A percentile compares a stretch with the other conserved stretches of the same genome.
Evolutionary conservation across 2,329 filamentous ascomycete species (phyloP).

Genomic region (Zasmidium citrigriseum): DNA sequence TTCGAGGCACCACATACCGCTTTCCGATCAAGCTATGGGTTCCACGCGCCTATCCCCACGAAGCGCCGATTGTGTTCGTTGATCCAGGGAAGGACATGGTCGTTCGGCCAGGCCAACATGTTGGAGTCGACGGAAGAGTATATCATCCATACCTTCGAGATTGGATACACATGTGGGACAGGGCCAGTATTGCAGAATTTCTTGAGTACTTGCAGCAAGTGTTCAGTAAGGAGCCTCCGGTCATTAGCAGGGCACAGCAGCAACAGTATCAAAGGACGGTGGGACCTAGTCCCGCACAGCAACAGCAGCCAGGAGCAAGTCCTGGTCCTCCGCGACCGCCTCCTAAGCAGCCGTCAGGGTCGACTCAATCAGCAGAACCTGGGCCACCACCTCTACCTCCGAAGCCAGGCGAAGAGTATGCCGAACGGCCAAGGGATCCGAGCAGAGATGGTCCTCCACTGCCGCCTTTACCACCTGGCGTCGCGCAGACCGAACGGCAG

Average conservation of each 20-base stretch:
- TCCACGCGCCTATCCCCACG: constrained; percentile 83
- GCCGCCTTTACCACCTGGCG: constrained; percentile 35
- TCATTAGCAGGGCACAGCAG: constrained; percentile 70
- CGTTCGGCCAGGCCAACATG: constrained; percentile 89
- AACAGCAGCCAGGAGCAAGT: constrained; percentile 41
- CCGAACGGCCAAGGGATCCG: constrained; percentile 17
- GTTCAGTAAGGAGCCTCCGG: constrained; percentile 92
- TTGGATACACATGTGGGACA: constrained; percentile 86
- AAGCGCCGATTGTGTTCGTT: constrained; percentile 85
- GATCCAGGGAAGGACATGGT: constrained; percentile 86
- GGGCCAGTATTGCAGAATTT: constrained; percentile 79
- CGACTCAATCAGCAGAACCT: constrained; percentile 13
- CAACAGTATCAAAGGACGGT: constrained; percentile 56
- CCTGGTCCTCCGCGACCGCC: constrained; percentile 35
- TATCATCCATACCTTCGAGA: constrained; percentile 95
- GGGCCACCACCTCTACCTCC: constrained; percentile 54
- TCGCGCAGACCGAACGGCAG: constrained; percentile 10
- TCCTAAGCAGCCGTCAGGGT: constrained; percentile 35
- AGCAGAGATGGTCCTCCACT: constrained; percentile 35
- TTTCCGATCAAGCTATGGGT: constrained; percentile 94
- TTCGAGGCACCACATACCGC: constrained; percentile 84
- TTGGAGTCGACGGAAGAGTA: constrained; percentile 86
- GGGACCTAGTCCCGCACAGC: constrained; percentile 70
- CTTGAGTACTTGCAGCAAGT: constrained; percentile 79
- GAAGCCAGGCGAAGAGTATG: constrained; percentile 47